phyloP scores from a whole-genome alignment of 1,139 yeast genomes.

The Suzukiozyma palmioleophila region DNA sequence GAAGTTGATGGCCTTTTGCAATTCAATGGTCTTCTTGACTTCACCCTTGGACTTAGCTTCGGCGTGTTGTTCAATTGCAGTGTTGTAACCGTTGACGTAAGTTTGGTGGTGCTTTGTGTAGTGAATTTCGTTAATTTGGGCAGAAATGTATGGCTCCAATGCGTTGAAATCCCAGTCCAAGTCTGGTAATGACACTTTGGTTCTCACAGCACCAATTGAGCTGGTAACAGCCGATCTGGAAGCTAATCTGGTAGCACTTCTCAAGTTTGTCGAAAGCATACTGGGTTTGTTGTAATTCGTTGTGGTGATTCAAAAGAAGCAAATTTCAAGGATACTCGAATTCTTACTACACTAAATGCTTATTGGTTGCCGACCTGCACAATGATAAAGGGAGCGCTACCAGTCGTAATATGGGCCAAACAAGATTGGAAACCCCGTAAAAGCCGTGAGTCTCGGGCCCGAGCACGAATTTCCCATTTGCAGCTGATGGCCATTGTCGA shows the following conservation, averaged over 20 bases:
- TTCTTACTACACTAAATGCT: neutral
- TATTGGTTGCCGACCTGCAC: neutral
- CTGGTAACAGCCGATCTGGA: conserved; percentile 13
- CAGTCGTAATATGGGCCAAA: no score
- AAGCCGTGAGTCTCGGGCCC: no score
- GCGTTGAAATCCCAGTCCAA: conserved; percentile 86
- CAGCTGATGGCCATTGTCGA: no score
- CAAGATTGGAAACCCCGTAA: no score
- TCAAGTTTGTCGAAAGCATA: conserved; percentile 21
- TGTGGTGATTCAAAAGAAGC: neutral
- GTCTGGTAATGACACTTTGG: conserved; percentile 77
- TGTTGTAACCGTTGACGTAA: conserved; percentile 84
- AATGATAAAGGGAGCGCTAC: no score
- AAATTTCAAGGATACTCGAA: neutral
- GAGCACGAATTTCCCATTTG: no score
- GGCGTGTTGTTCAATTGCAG: conserved; percentile 72
- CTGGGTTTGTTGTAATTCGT: neutral
- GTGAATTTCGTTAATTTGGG: conserved; percentile 85
- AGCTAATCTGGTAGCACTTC: conserved; percentile 16
- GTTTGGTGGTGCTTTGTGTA: conserved; percentile 94
- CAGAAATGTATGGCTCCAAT: conserved; percentile 86
- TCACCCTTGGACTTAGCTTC: conserved; percentile 68
- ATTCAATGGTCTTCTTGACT: conserved; percentile 60
- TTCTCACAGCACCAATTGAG: conserved; percentile 38
- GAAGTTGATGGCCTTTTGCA: conserved; percentile 82